Evolutionary conservation across 192 early-diverging fungal species (phyloP).

Genomic region (Thamnidium elegans): DNA sequence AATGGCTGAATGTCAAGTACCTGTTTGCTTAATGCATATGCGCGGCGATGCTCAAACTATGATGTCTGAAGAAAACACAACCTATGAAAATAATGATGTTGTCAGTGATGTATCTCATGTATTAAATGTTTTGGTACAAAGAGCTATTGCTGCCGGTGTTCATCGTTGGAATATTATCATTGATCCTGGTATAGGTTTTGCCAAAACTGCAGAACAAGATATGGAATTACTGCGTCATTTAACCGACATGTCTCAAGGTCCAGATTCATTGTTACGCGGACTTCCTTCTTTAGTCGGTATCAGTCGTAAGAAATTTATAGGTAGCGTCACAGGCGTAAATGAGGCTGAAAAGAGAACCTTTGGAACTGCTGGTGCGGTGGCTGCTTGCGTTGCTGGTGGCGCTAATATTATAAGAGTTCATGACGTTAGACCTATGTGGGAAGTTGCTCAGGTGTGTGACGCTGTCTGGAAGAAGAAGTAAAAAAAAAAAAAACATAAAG

Average conservation of each 20-base stretch:
- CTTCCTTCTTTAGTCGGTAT: conserved; percentile 92
- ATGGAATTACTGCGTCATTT: conserved; percentile 81
- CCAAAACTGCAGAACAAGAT: conserved; percentile 85
- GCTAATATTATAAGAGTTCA: conserved; percentile 88
- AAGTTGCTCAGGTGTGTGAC: conserved; percentile 86
- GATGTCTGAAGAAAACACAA: conserved; percentile 71
- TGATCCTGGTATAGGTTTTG: conserved; percentile 98
- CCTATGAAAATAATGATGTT: conserved; percentile 67
- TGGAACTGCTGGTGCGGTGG: conserved; percentile 89
- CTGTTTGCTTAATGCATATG: conserved; percentile 97
- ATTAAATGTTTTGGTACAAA: conserved; percentile 63
- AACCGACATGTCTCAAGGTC: conserved; percentile 49
- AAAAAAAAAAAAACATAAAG: too few species aligned
- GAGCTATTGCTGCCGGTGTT: conserved; percentile 77
- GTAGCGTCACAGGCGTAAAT: conserved; percentile 58
- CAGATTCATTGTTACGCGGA: conserved; percentile 50
- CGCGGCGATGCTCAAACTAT: conserved; percentile 92
- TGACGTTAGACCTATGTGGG: conserved; percentile 91
- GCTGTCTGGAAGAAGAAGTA: conserved; percentile 41
- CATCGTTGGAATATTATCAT: conserved; percentile 95
- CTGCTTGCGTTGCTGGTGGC: conserved; percentile 77
- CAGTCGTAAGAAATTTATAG: conserved; percentile 91
- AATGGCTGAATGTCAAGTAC: conserved; percentile 74
- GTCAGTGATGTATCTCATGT: conserved; percentile 66
- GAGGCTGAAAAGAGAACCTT: conserved; percentile 73